Evolutionary conservation across 208 protist genomes (phyloP).

Genomic region (Lotmaria passim): DNA sequence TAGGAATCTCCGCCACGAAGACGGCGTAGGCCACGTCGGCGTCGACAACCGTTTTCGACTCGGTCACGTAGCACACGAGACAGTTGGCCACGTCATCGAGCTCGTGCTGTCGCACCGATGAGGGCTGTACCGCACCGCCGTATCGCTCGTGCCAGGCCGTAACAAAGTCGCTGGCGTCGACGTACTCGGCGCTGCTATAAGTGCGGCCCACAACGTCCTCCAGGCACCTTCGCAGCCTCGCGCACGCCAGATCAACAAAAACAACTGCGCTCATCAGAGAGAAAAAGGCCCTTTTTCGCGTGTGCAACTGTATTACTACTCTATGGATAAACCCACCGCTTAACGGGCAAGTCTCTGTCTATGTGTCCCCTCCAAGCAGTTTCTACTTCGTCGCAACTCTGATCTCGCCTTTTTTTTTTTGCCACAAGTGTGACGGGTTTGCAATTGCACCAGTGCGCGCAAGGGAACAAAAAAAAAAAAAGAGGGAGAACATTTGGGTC

Average conservation of each 20-base stretch:
- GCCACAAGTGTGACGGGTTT: too few species aligned
- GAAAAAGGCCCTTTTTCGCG: too few species aligned
- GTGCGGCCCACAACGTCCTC: slow-evolving; percentile 21
- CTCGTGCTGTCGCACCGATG: slow-evolving; percentile 1
- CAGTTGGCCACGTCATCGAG: slow-evolving; percentile 21
- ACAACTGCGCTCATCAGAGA: slow-evolving; percentile 17
- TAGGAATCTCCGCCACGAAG: slow-evolving; percentile 55
- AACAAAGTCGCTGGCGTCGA: slow-evolving; percentile 16
- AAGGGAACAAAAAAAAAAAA: slow-evolving; percentile 8
- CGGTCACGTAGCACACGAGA: slow-evolving; percentile 75
- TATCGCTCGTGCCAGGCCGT: slow-evolving; percentile 28
- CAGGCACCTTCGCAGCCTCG: background rate
- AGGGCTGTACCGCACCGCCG: background rate
- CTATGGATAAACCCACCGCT: too few species aligned
- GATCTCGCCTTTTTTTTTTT: too few species aligned
- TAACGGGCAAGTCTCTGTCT: background rate
- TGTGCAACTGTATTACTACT: too few species aligned
- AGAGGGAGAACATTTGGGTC: slow-evolving; percentile 15
- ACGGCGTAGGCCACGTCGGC: slow-evolving; percentile 71
- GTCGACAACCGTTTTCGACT: slow-evolving; percentile 47
- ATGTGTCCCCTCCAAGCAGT: too few species aligned
- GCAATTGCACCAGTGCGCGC: too few species aligned
- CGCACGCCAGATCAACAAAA: slow-evolving; percentile 23
- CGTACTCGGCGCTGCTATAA: slow-evolving; percentile 7
- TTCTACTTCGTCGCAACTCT: too few species aligned